A percentile compares a stretch with the other conserved stretches of the same genome.
These are phyloP conservation scores for Dictyostelium firmibasis DNA, from an alignment of 78 protist species.

Conservation along the genomic window DNA sequence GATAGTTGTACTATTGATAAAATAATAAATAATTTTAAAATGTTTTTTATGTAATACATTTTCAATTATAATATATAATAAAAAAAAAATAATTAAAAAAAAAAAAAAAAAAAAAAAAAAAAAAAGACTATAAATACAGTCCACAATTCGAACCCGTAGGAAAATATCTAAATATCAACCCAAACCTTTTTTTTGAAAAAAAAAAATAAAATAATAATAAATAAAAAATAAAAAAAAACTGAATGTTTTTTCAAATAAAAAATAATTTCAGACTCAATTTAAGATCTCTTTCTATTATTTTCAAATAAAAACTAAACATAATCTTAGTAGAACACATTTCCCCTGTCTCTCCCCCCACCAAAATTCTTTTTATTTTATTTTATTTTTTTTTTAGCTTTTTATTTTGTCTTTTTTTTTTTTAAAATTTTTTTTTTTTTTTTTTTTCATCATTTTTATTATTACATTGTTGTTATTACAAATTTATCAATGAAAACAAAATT, in stretches of 20 bases:
- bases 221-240: too few relatives aligned
- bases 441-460: not conserved
- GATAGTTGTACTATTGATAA: not conserved
- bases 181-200: too few relatives aligned
- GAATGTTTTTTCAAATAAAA: not conserved
- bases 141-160: not conserved
- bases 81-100: too few relatives aligned
- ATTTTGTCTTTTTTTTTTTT: not conserved
- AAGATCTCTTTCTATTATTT: not conserved
- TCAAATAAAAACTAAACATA: not conserved
- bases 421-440: too few relatives aligned
- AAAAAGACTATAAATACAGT: not conserved
- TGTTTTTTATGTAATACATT: not conserved
- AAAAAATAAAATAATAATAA: too few relatives aligned
- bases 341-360: too few relatives aligned
- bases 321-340: not conserved
- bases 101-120: too few relatives aligned
- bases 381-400: too few relatives aligned
- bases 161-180: not conserved
- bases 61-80: too few relatives aligned
- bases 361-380: not conserved
- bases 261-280: not conserved
- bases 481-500: too few relatives aligned
- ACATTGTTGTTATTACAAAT: not conserved
- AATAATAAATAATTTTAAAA: too few relatives aligned